Evolutionary conservation across 306 rosid species (phyloP).

Genomic region (Dryas alaskensis): DNA sequence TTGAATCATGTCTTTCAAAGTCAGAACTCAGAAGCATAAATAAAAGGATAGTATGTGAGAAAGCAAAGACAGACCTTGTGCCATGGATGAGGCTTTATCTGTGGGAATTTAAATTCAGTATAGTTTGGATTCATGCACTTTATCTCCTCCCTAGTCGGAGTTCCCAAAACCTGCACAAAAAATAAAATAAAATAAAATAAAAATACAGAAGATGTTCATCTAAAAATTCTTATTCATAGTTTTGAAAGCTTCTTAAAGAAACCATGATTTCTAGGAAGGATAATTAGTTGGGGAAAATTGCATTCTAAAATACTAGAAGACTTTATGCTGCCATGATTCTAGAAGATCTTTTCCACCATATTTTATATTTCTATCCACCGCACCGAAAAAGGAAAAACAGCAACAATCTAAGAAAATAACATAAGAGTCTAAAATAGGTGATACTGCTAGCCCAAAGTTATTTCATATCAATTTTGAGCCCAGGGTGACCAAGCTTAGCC

Average conservation of each 20-base stretch:
- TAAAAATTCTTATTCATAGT: neutral
- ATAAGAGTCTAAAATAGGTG: neutral
- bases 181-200: neutral
- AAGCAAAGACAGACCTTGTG: slow-evolving; percentile 61
- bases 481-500: slow-evolving; percentile 1
- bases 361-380: neutral
- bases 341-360: neutral
- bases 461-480: neutral
- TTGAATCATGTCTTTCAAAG: neutral
- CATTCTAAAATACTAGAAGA: neutral
- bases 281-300: neutral
- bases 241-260: neutral
- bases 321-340: neutral
- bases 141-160: slow-evolving; percentile 99
- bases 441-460: neutral
- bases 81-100: slow-evolving; percentile 99
- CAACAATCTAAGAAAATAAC: neutral
- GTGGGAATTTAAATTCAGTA: slow-evolving; percentile 95
- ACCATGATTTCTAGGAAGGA: neutral
- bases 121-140: slow-evolving; percentile 99
- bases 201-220: neutral
- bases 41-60: neutral
- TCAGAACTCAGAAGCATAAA: neutral
- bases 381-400: neutral
- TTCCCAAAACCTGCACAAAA: slow-evolving; percentile 80